phyloP scores from a whole-genome alignment of 148 eudicot species.

The Nepenthes gracilis region DNA sequence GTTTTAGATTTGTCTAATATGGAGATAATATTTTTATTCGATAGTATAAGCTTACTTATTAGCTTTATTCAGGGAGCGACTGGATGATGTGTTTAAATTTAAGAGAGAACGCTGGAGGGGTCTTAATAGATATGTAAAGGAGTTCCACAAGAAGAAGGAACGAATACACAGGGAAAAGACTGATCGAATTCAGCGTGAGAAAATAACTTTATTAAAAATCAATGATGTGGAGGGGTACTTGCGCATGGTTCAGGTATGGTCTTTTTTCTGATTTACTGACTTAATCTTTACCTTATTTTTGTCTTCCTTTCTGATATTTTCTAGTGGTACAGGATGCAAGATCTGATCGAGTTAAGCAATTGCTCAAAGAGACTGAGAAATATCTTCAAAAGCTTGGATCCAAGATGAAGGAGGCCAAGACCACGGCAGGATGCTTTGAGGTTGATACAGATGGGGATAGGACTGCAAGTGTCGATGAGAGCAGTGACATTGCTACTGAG shows the following conservation, averaged over 20 bases:
- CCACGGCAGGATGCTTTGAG: conserved; percentile 35
- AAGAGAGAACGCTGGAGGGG: conserved; percentile 93
- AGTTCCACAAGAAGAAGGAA: conserved; percentile 95
- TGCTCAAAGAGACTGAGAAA: conserved; percentile 92
- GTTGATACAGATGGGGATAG: conserved; percentile 56
- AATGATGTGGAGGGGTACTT: conserved; percentile 99
- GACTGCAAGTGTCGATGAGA: conserved; percentile 31
- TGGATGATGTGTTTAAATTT: conserved; percentile 77
- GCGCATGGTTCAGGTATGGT: conserved; percentile 91
- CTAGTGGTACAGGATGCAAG: conserved; percentile 61
- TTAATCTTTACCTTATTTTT: neutral
- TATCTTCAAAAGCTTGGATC: conserved; percentile 91
- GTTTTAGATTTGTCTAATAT: conserved; percentile 1
- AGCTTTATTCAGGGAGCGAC: conserved; percentile 52
- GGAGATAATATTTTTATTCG: neutral
- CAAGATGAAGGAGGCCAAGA: conserved; percentile 74
- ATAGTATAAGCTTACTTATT: conserved; percentile 3
- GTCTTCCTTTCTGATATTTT: neutral
- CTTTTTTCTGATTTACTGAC: neutral
- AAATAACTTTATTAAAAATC: conserved; percentile 85
- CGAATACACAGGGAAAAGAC: conserved; percentile 89
- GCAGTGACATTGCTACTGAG: conserved; percentile 39
- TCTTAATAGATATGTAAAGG: conserved; percentile 68
- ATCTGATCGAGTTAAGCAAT: conserved; percentile 88
- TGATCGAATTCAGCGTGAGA: conserved; percentile 98